phyloP scores from a whole-genome alignment of 2,329 filamentous ascomycete species.

The Fusarium tjaetaba region DNA sequence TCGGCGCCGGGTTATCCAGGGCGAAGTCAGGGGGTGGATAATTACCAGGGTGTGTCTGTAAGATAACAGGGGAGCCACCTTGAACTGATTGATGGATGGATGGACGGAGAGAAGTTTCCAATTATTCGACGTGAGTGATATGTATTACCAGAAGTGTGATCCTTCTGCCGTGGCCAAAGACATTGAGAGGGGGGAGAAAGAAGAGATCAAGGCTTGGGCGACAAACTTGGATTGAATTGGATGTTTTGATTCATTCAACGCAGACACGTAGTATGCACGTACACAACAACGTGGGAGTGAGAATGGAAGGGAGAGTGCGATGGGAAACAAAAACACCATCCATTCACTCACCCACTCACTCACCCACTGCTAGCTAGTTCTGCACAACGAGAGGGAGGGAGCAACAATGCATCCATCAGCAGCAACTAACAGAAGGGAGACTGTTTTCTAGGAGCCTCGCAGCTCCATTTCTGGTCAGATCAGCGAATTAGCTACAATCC shows the following conservation, averaged over 20 bases:
- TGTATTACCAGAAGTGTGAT: neutral
- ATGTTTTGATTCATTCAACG: constrained; percentile 4
- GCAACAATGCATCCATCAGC: constrained; percentile 26
- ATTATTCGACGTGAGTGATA: neutral
- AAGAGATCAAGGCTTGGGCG: neutral
- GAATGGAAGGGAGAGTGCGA: constrained; percentile 17
- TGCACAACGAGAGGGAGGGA: constrained; percentile 7
- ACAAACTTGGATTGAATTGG: neutral
- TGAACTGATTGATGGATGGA: constrained; percentile 5
- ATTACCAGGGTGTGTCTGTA: constrained; percentile 20
- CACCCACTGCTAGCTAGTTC: neutral
- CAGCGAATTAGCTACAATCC: constrained; percentile 5
- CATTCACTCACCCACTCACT: neutral
- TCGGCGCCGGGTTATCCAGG: constrained; percentile 43
- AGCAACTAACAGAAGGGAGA: constrained; percentile 12
- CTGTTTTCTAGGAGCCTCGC: neutral
- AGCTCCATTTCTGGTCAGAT: neutral
- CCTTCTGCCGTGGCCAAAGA: neutral
- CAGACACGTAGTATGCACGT: neutral
- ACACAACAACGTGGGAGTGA: constrained; percentile 27
- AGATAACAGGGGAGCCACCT: constrained; percentile 30
- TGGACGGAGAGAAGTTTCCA: constrained; percentile 26
- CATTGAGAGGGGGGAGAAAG: neutral
- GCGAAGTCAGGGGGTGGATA: constrained; percentile 23
- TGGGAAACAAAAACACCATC: constrained; percentile 2